Conservation (phyloP, 768 basidiomycete species). For the Amanita fuliginea region DNA sequence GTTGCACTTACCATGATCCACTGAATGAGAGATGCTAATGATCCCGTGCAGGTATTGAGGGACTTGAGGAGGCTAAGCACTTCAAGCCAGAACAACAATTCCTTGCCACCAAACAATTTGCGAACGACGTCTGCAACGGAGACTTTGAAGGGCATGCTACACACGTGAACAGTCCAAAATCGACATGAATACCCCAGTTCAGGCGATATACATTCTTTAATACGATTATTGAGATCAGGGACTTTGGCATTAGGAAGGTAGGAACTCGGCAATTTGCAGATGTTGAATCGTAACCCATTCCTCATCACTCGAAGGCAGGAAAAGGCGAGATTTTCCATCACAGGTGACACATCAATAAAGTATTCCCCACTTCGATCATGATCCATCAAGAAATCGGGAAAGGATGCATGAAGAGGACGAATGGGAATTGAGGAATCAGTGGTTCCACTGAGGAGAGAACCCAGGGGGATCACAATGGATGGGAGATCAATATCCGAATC, state of each 20-base stretch:
- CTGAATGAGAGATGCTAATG: neutral
- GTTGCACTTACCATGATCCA: neutral
- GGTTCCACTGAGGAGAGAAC: neutral
- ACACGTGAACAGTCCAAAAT: constrained; percentile 20
- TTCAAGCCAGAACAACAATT: constrained; percentile 19
- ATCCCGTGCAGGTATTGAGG: constrained; percentile 7
- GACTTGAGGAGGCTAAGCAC: constrained; percentile 13
- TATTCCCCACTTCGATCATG: constrained; percentile 14
- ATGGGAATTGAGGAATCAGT: constrained; percentile 8
- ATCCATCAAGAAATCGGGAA: constrained; percentile 21
- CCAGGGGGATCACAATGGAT: neutral
- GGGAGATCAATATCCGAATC: neutral
- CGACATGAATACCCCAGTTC: constrained; percentile 19
- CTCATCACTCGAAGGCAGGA: constrained; percentile 17
- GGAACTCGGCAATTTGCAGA: constrained; percentile 20
- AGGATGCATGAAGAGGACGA: constrained; percentile 22
- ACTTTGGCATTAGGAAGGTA: constrained; percentile 17
- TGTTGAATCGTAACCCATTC: constrained; percentile 21
- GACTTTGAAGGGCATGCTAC: neutral
- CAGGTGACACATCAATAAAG: constrained; percentile 1
- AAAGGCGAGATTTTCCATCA: constrained; percentile 2
- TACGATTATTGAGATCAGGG: constrained; percentile 11
- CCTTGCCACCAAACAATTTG: constrained; percentile 3
- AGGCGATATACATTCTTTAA: constrained; percentile 13
- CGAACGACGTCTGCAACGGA: neutral